Percentiles rank a stretch among this genome's conserved stretches.
Conservation (phyloP, 345 rosid genomes). For the Fremontodendron californicum region DNA sequence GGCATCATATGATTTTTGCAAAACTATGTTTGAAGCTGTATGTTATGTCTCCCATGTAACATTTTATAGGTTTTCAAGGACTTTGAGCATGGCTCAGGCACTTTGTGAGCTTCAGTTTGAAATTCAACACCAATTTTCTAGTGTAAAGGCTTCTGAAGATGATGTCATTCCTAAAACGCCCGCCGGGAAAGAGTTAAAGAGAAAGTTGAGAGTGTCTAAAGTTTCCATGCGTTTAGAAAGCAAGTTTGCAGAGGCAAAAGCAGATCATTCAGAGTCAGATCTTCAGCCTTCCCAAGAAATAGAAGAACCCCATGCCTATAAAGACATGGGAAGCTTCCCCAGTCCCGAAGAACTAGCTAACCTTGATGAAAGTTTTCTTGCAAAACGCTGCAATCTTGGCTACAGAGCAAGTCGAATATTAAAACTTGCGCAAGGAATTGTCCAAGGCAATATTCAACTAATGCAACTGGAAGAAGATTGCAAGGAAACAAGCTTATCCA, state of each 20-base stretch:
- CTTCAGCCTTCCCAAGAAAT: neutral
- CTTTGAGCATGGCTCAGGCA: constrained; percentile 48
- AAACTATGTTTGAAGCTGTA: neutral
- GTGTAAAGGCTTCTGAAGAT: constrained; percentile 12
- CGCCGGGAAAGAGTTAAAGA: constrained; percentile 23
- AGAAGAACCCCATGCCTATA: neutral
- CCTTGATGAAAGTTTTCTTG: constrained; percentile 41
- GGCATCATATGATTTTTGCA: neutral
- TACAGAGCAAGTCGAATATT: constrained; percentile 45
- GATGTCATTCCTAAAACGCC: constrained; percentile 33
- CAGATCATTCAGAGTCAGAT: constrained; percentile 9
- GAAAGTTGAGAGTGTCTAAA: constrained; percentile 16
- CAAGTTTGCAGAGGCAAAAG: constrained; percentile 3
- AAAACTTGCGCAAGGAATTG: constrained; percentile 42
- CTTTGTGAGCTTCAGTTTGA: constrained; percentile 51
- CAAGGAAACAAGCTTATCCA: constrained; percentile 19
- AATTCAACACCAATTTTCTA: constrained; percentile 20
- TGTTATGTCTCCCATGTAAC: neutral
- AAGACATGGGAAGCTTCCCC: constrained; percentile 38
- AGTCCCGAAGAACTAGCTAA: constrained; percentile 42
- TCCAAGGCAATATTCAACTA: constrained; percentile 37
- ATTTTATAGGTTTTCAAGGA: constrained; percentile 42
- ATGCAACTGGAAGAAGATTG: constrained; percentile 33
- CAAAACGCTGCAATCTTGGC: constrained; percentile 44
- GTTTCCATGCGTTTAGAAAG: constrained; percentile 12